Conservation (phyloP, 495 filamentous ascomycete species). For the Aspergillus sclerotioniger region DNA sequence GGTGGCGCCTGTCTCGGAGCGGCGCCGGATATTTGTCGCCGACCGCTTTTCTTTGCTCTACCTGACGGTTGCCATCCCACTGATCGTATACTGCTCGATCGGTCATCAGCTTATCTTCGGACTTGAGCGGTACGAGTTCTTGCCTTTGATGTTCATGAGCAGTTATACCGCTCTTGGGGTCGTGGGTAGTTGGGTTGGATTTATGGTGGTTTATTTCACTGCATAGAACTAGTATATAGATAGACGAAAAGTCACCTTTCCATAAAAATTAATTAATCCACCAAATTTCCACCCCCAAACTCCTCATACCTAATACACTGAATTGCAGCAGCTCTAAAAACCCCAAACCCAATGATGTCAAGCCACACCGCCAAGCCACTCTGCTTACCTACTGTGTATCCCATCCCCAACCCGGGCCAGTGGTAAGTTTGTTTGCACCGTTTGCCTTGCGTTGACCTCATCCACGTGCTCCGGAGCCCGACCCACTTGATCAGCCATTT, state of each 20-base stretch:
- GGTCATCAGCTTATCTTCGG: slow-evolving; percentile 82
- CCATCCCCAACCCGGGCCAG: too few relatives aligned
- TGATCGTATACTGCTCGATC: slow-evolving; percentile 86
- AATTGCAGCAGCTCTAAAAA: not conserved
- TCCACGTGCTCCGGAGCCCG: slow-evolving; percentile 33
- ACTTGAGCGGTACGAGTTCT: slow-evolving; percentile 71
- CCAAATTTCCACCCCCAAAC: not conserved
- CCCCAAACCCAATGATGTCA: slow-evolving; percentile 15
- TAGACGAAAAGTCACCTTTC: not conserved
- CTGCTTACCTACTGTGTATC: too few relatives aligned
- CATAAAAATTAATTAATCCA: not conserved
- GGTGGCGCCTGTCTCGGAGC: slow-evolving; percentile 75
- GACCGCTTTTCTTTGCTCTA: slow-evolving; percentile 90
- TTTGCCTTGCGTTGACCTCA: slow-evolving; percentile 31
- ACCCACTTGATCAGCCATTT: slow-evolving; percentile 31
- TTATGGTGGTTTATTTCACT: slow-evolving; percentile 89
- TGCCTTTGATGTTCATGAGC: slow-evolving; percentile 96
- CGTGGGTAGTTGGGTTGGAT: slow-evolving; percentile 93
- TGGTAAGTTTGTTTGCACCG: slow-evolving; percentile 34
- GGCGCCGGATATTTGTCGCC: slow-evolving; percentile 76
- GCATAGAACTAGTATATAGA: slow-evolving; percentile 38
- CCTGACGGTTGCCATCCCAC: slow-evolving; percentile 79
- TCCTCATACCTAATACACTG: not conserved
- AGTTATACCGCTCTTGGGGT: slow-evolving; percentile 94
- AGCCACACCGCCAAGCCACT: not conserved